phyloP scores from a whole-genome alignment of 495 filamentous ascomycete genomes.

The Wilcoxina mikolae region DNA sequence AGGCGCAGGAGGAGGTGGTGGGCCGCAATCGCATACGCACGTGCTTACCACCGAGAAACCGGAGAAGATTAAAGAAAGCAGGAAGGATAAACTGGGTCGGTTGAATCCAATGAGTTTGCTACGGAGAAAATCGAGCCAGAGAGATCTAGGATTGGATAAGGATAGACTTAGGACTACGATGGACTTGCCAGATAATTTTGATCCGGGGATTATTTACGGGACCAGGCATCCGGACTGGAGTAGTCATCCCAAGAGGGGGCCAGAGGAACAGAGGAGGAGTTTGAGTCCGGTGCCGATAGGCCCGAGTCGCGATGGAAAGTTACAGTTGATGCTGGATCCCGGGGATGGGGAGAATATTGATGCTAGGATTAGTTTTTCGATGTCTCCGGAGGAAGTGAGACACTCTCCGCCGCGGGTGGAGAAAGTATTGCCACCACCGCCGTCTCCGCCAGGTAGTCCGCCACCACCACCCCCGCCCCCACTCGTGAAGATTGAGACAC shows the following conservation, averaged over 20 bases:
- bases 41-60: background rate
- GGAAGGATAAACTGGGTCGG: conserved; percentile 44
- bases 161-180: conserved; percentile 27
- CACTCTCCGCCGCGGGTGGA: background rate
- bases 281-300: conserved; percentile 9
- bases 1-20: no score
- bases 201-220: conserved; percentile 45
- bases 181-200: conserved; percentile 52
- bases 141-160: conserved; percentile 17
- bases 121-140: conserved; percentile 43
- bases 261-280: conserved; percentile 5
- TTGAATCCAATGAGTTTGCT: conserved; percentile 59
- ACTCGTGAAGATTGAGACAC: background rate
- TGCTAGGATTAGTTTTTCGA: conserved; percentile 3
- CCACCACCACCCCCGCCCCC: background rate
- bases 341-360: background rate
- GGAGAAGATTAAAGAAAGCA: conserved; percentile 1
- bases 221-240: conserved; percentile 29
- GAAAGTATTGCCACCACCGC: background rate
- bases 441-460: background rate
- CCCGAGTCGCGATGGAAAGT: background rate
- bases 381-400: background rate
- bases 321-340: background rate
- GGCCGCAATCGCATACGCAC: background rate
- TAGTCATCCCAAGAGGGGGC: conserved; percentile 16